Percentiles rank a stretch among this genome's conserved stretches.
Conservation (phyloP, 129 eudicot genomes). For the Flaveria linearis region DNA sequence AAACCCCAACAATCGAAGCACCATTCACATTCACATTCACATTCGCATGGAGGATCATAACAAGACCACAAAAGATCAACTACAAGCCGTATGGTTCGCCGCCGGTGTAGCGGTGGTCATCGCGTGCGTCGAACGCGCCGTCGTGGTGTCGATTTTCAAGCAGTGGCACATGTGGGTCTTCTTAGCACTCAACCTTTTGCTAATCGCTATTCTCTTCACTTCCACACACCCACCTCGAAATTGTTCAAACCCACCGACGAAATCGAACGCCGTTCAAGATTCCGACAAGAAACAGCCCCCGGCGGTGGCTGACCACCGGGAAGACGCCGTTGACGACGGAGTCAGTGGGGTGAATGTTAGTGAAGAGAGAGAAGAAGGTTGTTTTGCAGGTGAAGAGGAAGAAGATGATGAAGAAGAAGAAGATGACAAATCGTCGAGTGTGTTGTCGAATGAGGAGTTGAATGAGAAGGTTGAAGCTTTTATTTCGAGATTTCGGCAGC, state of each 20-base stretch:
- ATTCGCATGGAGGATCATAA: slow-evolving; percentile 32
- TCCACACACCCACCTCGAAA: slow-evolving; percentile 39
- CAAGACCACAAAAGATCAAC: slow-evolving; percentile 41
- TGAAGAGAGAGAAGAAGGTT: slow-evolving; percentile 25
- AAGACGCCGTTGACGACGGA: slow-evolving; percentile 19
- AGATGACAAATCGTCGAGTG: slow-evolving; percentile 19
- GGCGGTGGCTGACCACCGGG: slow-evolving; percentile 8
- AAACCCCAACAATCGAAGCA: neutral
- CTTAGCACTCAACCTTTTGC: slow-evolving; percentile 63
- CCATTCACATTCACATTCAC: neutral
- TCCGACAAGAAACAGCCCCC: neutral
- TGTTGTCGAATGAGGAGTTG: slow-evolving; percentile 64
- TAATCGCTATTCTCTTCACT: slow-evolving; percentile 77
- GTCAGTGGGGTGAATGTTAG: slow-evolving; percentile 18
- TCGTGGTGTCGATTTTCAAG: slow-evolving; percentile 55
- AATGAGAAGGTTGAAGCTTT: slow-evolving; percentile 81
- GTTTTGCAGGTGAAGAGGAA: neutral
- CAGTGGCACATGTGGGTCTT: slow-evolving; percentile 73
- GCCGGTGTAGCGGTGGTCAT: slow-evolving; percentile 60
- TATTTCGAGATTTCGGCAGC: slow-evolving; percentile 81
- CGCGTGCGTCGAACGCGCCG: slow-evolving; percentile 76
- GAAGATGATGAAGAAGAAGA: slow-evolving; percentile 20
- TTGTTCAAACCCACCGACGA: slow-evolving; percentile 19
- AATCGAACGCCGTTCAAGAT: slow-evolving; percentile 24
- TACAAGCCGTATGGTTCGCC: slow-evolving; percentile 71